Base-by-base conservation (phyloP, 2,329 filamentous ascomycete species). In the Parastagonospora avenae region DNA sequence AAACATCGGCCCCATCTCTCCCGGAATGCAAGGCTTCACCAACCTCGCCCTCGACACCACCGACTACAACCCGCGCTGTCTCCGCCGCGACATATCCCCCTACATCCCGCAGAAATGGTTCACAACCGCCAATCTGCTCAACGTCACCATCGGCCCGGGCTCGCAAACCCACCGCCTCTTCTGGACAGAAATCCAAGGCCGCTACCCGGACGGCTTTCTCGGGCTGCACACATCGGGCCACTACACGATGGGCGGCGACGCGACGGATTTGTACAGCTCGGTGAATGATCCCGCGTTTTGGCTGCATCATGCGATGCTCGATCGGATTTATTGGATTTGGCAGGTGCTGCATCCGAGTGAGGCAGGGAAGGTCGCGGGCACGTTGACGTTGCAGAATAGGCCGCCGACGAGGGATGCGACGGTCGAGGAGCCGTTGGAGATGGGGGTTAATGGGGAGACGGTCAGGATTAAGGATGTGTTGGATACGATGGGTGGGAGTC, bases 121-220 rank as follows among this genome's bases (percentile, higher is more conserved):
- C 2, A 60, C 54, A 2, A 27, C 33, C 1, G 48, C 68, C 2
- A 77, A 83, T 32, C 36, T 64, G 2, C 37, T 52, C 59, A 74
- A 77, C 50, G 79, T 80, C 2, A 77, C 80, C 11, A 61, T 83
- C 31, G 84, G 85, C 52, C 77, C 80, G 55, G 82, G 82, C 33
- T 53, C 51, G 1, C 43, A 31, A 10, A 78, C 76, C 54, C 75
- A 75, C 28, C 40, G 4, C 2, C 30, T 36, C 3, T 62, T 79
- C 76, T 56, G 71, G 73, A 42, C 65, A 42, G 56, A 57, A 74
- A 33, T 63, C 0, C 54, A 62, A 39, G 56, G 55, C 4, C 57
- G 55, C 35, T 61, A 59, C 19, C 14, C 57, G 6, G 51, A 61
- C 11, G 48, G 54, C 9, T 58, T 55, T 58, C 61, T 52, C 8